phyloP scores from a whole-genome alignment of 2,329 filamentous ascomycete species.

The Aspergillus oerlinghausenensis region DNA sequence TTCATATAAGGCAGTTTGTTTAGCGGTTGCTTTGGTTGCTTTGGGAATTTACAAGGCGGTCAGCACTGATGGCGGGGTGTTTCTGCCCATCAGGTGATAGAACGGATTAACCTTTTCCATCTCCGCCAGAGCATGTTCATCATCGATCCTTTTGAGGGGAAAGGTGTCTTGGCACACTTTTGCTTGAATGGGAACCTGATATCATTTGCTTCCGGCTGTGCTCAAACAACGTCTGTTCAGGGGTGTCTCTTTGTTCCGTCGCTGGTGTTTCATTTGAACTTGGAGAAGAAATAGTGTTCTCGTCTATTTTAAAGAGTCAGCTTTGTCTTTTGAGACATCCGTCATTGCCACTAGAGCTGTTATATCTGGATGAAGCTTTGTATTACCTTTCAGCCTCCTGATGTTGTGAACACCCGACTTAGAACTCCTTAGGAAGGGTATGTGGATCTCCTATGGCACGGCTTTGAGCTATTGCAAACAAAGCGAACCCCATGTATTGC shows the following conservation, averaged over 20 bases:
- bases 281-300: not conserved
- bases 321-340: not conserved
- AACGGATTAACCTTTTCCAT: slow-evolving; percentile 17
- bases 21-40: slow-evolving; percentile 21
- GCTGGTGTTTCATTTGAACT: not conserved
- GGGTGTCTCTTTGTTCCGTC: not conserved
- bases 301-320: not conserved
- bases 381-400: slow-evolving; percentile 6
- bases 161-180: slow-evolving; percentile 19
- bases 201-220: slow-evolving; percentile 9
- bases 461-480: not conserved
- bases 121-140: slow-evolving; percentile 19
- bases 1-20: slow-evolving; percentile 33
- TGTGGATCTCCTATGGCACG: not conserved
- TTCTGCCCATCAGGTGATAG: slow-evolving; percentile 24
- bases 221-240: slow-evolving; percentile 3
- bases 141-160: slow-evolving; percentile 16
- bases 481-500: slow-evolving; percentile 4
- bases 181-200: slow-evolving; percentile 7
- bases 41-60: slow-evolving; percentile 23
- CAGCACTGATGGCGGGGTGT: slow-evolving; percentile 19
- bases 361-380: slow-evolving; percentile 9
- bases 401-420: slow-evolving; percentile 5
- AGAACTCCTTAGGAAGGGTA: slow-evolving; percentile 13
- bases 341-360: slow-evolving; percentile 2